A percentile compares a stretch with the other conserved stretches of the same genome.
These are phyloP conservation scores for Lentinula guzmanii DNA, from an alignment of 768 basidiomycete species.

Conservation along the genomic window DNA sequence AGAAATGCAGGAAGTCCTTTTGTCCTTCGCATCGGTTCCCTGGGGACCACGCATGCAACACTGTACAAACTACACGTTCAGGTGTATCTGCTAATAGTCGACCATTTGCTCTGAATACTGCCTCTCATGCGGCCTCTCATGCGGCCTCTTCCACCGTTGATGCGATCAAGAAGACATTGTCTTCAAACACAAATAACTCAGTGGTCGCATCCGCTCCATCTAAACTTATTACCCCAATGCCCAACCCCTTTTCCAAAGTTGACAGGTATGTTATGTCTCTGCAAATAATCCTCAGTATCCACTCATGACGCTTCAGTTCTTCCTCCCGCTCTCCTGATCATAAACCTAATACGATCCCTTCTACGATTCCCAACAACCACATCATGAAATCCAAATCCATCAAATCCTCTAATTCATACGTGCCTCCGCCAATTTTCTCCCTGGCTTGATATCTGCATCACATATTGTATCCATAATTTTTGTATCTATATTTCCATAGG, in stretches of 20 bases:
- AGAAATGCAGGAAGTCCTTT: conserved; percentile 71
- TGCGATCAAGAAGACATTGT: conserved; percentile 29
- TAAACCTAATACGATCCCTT: conserved; percentile 9
- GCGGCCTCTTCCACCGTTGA: conserved; percentile 20
- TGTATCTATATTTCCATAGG: conserved; percentile 29
- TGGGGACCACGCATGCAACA: conserved; percentile 55
- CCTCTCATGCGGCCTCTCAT: conserved; percentile 25
- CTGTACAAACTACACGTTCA: conserved; percentile 13
- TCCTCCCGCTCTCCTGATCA: conserved; percentile 18
- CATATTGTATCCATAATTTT: conserved; percentile 19
- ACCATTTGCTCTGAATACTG: conserved; percentile 24
- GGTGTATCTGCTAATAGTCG: conserved; percentile 36
- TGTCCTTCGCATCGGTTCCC: conserved; percentile 81
- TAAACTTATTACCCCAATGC: conserved; percentile 13
- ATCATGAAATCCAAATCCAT: conserved; percentile 26
- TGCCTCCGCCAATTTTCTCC: conserved; percentile 64
- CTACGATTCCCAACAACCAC: conserved; percentile 20
- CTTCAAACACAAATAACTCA: conserved; percentile 17
- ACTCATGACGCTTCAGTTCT: conserved; percentile 64
- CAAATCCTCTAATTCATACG: conserved; percentile 40
- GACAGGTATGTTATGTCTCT: conserved; percentile 57
- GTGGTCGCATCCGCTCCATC: conserved; percentile 13
- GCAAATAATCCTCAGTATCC: conserved; percentile 31
- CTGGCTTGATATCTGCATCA: conserved; percentile 41
- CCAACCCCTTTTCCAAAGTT: conserved; percentile 37